Percentiles rank a stretch among this genome's conserved stretches.
These are phyloP conservation scores for Pulveroboletus sp. DNA, from an alignment of 768 basidiomycete genomes.

Conservation along the genomic window DNA sequence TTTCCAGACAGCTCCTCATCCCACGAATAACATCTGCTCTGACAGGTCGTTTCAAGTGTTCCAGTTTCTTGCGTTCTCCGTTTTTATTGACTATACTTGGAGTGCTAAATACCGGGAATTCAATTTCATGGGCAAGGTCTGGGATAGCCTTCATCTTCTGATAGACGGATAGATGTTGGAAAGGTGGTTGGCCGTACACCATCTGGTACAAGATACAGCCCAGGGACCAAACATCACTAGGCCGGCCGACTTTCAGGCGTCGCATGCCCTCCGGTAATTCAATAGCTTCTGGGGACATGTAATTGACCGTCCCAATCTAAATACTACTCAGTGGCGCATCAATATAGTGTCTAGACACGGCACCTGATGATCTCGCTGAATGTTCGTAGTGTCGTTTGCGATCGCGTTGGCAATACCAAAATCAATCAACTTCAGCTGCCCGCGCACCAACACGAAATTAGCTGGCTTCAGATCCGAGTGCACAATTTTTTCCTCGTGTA, in stretches of 20 bases:
- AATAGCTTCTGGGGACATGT: conserved; percentile 98
- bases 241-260: conserved; percentile 90
- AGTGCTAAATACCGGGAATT: conserved; percentile 70
- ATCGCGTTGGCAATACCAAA: conserved; percentile 99
- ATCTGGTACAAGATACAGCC: conserved; percentile 99
- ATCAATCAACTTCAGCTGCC: conserved; percentile 95
- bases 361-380: conserved; percentile 94
- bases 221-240: conserved; percentile 96
- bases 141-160: conserved; percentile 96
- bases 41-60: conserved; percentile 71
- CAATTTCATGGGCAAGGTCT: conserved; percentile 69
- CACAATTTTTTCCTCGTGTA: conserved; percentile 97
- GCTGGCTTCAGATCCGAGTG: conserved; percentile 98
- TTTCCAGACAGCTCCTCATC: conserved; percentile 78
- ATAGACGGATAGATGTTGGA: conserved; percentile 76
- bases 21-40: conserved; percentile 71
- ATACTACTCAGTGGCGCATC: not conserved
- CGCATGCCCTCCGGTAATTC: conserved; percentile 84
- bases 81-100: conserved; percentile 39
- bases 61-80: conserved; percentile 47
- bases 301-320: conserved; percentile 95
- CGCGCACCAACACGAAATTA: conserved; percentile 95
- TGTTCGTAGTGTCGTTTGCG: conserved; percentile 97
- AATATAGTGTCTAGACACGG: conserved; percentile 3
- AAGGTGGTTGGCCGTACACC: conserved; percentile 93